These are phyloP conservation scores for Phaeolepiota aurea DNA, from an alignment of 768 basidiomycete genomes.

Conservation along the genomic window DNA sequence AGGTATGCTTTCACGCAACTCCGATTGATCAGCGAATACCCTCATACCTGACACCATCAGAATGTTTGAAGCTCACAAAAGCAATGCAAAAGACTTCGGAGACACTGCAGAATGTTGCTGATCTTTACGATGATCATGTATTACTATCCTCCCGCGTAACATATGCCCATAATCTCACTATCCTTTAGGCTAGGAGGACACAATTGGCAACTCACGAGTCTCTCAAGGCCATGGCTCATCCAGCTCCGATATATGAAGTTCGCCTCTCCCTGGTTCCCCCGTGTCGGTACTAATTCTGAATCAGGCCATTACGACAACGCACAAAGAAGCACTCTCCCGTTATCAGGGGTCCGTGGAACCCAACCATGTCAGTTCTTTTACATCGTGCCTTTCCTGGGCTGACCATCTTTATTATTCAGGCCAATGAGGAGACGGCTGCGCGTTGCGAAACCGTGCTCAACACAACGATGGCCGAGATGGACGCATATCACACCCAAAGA, in stretches of 20 bases:
- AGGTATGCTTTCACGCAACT: constrained; percentile 28
- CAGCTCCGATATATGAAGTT: constrained; percentile 64
- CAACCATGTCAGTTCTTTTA: not conserved
- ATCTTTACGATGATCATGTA: constrained; percentile 75
- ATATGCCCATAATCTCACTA: not conserved
- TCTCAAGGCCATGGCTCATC: constrained; percentile 71
- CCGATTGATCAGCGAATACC: not conserved
- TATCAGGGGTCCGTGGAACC: constrained; percentile 44
- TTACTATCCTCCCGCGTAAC: not conserved
- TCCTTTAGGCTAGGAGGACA: constrained; percentile 55
- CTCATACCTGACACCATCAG: constrained; percentile 21
- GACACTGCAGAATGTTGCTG: constrained; percentile 63
- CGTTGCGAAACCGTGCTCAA: constrained; percentile 87
- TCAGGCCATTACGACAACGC: constrained; percentile 69
- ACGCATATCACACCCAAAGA: constrained; percentile 70
- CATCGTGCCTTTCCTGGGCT: too few species aligned
- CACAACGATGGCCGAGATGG: constrained; percentile 84
- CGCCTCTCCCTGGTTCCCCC: constrained; percentile 2
- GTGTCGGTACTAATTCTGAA: not conserved
- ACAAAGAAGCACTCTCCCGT: constrained; percentile 56
- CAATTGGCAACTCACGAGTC: constrained; percentile 71
- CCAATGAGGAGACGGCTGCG: constrained; percentile 55
- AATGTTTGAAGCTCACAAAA: constrained; percentile 72
- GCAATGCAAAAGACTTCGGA: constrained; percentile 72
- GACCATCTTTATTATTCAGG: constrained; percentile 27